Evolutionary conservation across 768 basidiomycete genomes (phyloP), one percentile per base, ranked within the genome.

Genomic region (Dentipellis sp.): DNA sequence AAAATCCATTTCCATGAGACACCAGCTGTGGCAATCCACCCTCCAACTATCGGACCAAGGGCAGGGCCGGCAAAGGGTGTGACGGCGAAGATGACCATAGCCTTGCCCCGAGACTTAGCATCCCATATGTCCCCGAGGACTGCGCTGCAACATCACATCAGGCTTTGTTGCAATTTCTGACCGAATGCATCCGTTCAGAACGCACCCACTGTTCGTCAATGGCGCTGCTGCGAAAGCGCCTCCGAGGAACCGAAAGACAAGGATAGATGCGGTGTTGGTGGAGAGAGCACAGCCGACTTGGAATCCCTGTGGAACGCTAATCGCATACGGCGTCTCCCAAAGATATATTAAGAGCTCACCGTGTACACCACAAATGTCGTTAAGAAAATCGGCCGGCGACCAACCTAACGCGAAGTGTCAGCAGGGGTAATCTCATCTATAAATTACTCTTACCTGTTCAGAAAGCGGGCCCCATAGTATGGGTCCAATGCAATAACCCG

Each of bases 191-290:
- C 37, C 16, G 5, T 17, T 7, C n/a, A 11, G 9, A 5, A 50
- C 72, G 10, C 63, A 84, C 82, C 83, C 86, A 55, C 80, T 78
- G 69, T 87, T 86, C 6, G 86, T 78, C 45, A 88, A 63, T 1
- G 86, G 88, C 22, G 81, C 77, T 16, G 83, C 78, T n/a, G 86
- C 86, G 60, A 86, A 88, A 1, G 73, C 71, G 12, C 88, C 88
- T 1, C 81, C 78, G 16, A 89, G 65, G 65, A 89, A 84, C 19
- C 88, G 78, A 61, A 86, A 81, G 16, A 85, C 63, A 10, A 91
- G 72, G 14, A 90, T 66, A 3, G 83, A 78, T 5, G 73, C 75
- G 2, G 80, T 80, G 67, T 86, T 88, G 38, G 72, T 68, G 0
- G 83, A 71, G 3, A 87, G 70, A 0, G 87, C 86, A 39, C 76